Percentiles rank a stretch among this genome's conserved stretches.
These are phyloP conservation scores for Gossypium stocksii DNA, from an alignment of 345 rosid species.

Conservation along the genomic window DNA sequence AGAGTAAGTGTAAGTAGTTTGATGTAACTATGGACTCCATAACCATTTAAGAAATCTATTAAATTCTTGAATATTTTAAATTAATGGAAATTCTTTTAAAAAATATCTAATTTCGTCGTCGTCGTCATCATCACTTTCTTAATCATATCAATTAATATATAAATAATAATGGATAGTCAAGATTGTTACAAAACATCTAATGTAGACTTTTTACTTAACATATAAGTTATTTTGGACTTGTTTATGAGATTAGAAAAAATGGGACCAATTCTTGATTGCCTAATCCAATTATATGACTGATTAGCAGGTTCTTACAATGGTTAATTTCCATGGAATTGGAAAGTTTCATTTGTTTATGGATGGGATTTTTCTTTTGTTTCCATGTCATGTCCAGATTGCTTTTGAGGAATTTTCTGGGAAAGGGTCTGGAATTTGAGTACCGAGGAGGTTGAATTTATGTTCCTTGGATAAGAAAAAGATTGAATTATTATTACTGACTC, in stretches of 20 bases:
- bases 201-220: neutral
- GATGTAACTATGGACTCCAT: neutral
- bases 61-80: neutral
- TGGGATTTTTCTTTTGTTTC: neutral
- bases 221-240: neutral
- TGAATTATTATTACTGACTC: neutral
- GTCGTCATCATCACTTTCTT: neutral
- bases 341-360: neutral
- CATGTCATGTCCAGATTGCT: neutral
- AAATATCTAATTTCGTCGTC: neutral
- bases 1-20: neutral
- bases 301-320: neutral
- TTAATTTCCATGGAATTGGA: neutral
- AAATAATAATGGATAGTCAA: neutral
- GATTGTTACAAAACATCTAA: conserved; percentile 5
- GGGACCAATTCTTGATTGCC: neutral
- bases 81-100: neutral
- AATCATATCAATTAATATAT: neutral
- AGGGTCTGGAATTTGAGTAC: neutral
- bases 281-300: neutral
- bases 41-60: neutral
- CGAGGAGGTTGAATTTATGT: neutral
- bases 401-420: neutral
- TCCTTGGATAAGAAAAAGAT: neutral
- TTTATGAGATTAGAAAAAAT: neutral